Evolutionary conservation across 2,329 filamentous ascomycete genomes (phyloP).

Genomic region (Fusarium chaquense): DNA sequence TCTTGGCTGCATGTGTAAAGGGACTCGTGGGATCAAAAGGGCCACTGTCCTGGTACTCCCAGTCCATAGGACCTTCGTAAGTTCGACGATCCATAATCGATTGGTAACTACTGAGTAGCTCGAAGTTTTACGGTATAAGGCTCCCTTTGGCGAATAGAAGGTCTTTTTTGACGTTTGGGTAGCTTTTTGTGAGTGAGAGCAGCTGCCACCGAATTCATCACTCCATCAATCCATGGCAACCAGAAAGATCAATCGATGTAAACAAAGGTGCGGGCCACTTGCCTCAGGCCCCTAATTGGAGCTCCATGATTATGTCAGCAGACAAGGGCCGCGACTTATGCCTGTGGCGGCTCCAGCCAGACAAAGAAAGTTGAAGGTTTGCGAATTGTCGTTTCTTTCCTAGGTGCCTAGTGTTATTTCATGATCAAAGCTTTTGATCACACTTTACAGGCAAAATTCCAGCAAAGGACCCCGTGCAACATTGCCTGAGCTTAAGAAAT

Average conservation of each 20-base stretch:
- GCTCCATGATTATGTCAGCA: slow-evolving; percentile 50
- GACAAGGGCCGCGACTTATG: slow-evolving; percentile 33
- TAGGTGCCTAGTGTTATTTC: not conserved
- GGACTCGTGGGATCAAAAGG: slow-evolving; percentile 72
- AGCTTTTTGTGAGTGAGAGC: slow-evolving; percentile 27
- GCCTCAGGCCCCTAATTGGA: slow-evolving; percentile 42
- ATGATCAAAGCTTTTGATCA: slow-evolving; percentile 13
- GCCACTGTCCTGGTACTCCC: slow-evolving; percentile 70
- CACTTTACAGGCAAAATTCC: not conserved
- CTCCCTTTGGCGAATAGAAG: slow-evolving; percentile 1
- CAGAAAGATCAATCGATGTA: slow-evolving; percentile 48
- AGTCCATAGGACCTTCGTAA: slow-evolving; percentile 74
- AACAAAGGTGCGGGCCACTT: slow-evolving; percentile 48
- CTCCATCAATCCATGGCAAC: slow-evolving; percentile 47
- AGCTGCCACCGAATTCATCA: slow-evolving; percentile 26
- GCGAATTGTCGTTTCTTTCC: slow-evolving; percentile 22
- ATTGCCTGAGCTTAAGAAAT: not conserved
- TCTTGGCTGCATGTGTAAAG: slow-evolving; percentile 66
- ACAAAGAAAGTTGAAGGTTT: slow-evolving; percentile 45
- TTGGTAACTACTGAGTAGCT: slow-evolving; percentile 17
- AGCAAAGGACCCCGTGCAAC: no score
- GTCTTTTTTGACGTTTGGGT: slow-evolving; percentile 9
- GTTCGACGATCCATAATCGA: slow-evolving; percentile 65
- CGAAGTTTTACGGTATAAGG: slow-evolving; percentile 19
- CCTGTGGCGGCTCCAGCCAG: slow-evolving; percentile 36